Evolutionary conservation across 2,329 filamentous ascomycete genomes (phyloP), one percentile per base, ranked within the genome.

Genomic region (Fusarium virguliforme): DNA sequence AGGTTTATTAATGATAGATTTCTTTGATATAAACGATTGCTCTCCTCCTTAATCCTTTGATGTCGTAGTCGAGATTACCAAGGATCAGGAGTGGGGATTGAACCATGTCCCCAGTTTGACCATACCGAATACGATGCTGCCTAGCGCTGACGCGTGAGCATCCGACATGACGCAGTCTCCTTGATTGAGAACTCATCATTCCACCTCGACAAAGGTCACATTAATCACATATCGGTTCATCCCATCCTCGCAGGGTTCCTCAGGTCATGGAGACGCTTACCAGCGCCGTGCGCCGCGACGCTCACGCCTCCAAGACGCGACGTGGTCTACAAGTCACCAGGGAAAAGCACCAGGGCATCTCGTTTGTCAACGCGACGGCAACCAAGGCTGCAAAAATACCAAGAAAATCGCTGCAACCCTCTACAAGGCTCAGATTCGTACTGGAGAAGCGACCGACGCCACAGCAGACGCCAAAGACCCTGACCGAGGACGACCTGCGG

Each of bases 341-440:
- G 32, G 61, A 60, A 4, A 64, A 53, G 28, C 46, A 64, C 30
- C 41, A 41, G n/a, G 61, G 61, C n/a, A 60, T 32, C 30, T 63
- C 54, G 22, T 63, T 63, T 24, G 46, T 63, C 54, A 63, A 63
- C 26, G 37, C 58, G n/a, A 57, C 54, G 3, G 37, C 60, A 34
- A 34, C 38, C 4, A 12, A 32, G 4, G 15, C 35, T 9, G 18
- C 18, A 15, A 60, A 28, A 8, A n/a, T 15, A 4, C 4, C 35
- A 9, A n/a, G 10, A 18, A 38, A 40, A 3, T 26, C 50, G 8
- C 34, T 18, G 0, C 3, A 34, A 6, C 26, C 15, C 4, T 3
- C 41, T 2, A 15, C 35, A 4, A 32, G 38, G 10, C n/a, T 63
- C 43, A 63, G 24, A 6, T 60, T 63, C 4, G 43, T 57, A 1